Evolutionary conservation across 352 stramenopile species (phyloP).

Genomic region (Phytophthora agathidicida): DNA sequence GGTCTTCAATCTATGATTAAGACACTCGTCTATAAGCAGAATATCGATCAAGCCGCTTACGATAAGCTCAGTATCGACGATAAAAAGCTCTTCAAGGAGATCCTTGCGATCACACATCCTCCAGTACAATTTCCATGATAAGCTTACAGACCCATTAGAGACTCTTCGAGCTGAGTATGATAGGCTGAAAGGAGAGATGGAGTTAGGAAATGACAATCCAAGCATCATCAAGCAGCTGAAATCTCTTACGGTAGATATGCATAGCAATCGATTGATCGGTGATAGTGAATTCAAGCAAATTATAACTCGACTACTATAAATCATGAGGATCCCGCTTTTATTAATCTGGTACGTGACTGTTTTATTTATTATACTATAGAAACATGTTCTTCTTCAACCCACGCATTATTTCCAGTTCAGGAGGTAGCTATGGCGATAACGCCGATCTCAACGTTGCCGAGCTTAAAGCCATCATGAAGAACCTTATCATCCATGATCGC

Average conservation of each 20-base stretch:
- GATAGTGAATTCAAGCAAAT: slow-evolving; percentile 24
- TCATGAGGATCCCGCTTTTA: no score
- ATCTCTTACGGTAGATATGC: slow-evolving; percentile 22
- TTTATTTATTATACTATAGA: slow-evolving; percentile 2
- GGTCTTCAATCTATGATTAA: slow-evolving; percentile 3
- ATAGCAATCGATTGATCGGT: slow-evolving; percentile 20
- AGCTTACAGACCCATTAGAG: slow-evolving; percentile 12
- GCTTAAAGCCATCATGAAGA: slow-evolving; percentile 20
- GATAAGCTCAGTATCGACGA: slow-evolving; percentile 16
- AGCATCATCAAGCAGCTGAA: slow-evolving; percentile 20
- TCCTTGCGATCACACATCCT: slow-evolving; percentile 12
- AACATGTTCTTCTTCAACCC: slow-evolving; percentile 27
- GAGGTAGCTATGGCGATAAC: slow-evolving; percentile 30
- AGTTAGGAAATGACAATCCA: no score
- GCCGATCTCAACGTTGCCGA: slow-evolving; percentile 21
- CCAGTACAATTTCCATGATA: slow-evolving; percentile 11
- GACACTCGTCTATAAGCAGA: background rate
- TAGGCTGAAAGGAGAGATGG: slow-evolving; percentile 10
- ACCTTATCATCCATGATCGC: slow-evolving; percentile 15
- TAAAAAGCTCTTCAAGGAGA: slow-evolving; percentile 17
- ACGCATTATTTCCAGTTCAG: slow-evolving; percentile 25
- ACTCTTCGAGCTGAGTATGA: slow-evolving; percentile 16
- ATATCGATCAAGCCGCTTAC: slow-evolving; percentile 10
- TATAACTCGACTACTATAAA: slow-evolving; percentile 18
- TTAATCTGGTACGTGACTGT: slow-evolving; percentile 13